Conservation (phyloP, 345 rosid genomes). For the Eucalyptus victrix region DNA sequence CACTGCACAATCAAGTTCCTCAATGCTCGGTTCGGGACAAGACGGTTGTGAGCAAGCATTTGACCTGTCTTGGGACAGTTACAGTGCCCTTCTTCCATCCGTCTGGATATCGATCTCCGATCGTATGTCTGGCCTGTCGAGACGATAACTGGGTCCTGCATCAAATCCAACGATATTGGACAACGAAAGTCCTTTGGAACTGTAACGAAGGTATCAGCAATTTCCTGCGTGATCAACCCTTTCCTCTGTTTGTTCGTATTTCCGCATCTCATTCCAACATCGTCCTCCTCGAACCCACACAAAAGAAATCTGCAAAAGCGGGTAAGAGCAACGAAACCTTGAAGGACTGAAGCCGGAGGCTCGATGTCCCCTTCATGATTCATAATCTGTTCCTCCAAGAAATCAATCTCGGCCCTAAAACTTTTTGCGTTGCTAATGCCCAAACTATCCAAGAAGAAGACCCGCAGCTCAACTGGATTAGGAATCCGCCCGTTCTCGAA, state of each 20-base stretch:
- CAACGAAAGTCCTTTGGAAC: slow-evolving; percentile 82
- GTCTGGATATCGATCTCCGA: slow-evolving; percentile 69
- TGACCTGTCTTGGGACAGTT: slow-evolving; percentile 90
- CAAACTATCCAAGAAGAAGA: slow-evolving; percentile 51
- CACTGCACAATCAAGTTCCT: slow-evolving; percentile 79
- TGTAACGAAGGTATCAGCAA: slow-evolving; percentile 51
- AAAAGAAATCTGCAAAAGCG: slow-evolving; percentile 73
- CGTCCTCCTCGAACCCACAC: slow-evolving; percentile 64
- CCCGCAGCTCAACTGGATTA: slow-evolving; percentile 9
- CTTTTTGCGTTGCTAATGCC: slow-evolving; percentile 46
- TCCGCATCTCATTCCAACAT: slow-evolving; percentile 20
- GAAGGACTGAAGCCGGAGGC: slow-evolving; percentile 70
- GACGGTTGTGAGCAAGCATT: slow-evolving; percentile 44
- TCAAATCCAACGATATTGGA: slow-evolving; percentile 79
- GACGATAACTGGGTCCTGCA: slow-evolving; percentile 83
- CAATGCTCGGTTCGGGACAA: slow-evolving; percentile 79
- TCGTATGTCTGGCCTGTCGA: slow-evolving; percentile 93
- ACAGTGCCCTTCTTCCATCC: slow-evolving; percentile 90
- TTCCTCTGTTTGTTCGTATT: slow-evolving; percentile 39
- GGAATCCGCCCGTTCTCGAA: slow-evolving; percentile 64
- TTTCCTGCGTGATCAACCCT: slow-evolving; percentile 63
- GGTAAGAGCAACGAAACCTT: slow-evolving; percentile 72
- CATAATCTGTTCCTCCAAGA: slow-evolving; percentile 87
- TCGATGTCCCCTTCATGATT: slow-evolving; percentile 78
- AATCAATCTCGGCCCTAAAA: slow-evolving; percentile 69